Evolutionary conservation across 2,329 filamentous ascomycete genomes (phyloP).

Genomic region (Aspergillus candidus): DNA sequence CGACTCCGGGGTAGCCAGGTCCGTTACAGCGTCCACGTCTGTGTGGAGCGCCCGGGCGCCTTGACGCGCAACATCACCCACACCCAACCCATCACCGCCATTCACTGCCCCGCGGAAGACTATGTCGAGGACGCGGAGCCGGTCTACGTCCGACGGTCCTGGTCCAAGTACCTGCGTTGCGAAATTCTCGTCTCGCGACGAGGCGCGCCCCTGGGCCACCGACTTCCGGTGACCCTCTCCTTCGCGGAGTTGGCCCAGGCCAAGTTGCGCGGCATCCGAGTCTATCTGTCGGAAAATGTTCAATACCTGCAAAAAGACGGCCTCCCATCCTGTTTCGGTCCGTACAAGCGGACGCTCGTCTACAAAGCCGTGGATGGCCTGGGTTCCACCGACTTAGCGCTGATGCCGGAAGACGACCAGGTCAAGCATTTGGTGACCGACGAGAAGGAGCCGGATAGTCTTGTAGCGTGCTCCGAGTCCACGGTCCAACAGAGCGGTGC

Average conservation of each 20-base stretch:
- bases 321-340: conserved; percentile 6
- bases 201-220: conserved; percentile 9
- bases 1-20: conserved; percentile 9
- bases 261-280: conserved; percentile 7
- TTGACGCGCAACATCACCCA: conserved; percentile 2
- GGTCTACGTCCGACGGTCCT: conserved; percentile 6
- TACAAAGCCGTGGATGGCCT: conserved; percentile 5
- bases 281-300: conserved; percentile 11
- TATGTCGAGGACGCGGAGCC: conserved; percentile 11
- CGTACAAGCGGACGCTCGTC: conserved; percentile 8
- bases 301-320: conserved; percentile 10
- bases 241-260: conserved; percentile 6
- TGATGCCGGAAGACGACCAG: not conserved
- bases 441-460: too few species aligned
- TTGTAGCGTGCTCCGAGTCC: not conserved
- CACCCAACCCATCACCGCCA: conserved; percentile 5
- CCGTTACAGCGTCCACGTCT: conserved; percentile 9
- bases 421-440: too few species aligned
- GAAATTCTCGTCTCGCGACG: conserved; percentile 7
- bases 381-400: not conserved
- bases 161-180: conserved; percentile 5
- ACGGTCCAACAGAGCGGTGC: not conserved
- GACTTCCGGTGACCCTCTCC: conserved; percentile 6
- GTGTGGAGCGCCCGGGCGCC: conserved; percentile 4
- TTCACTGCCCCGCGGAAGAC: conserved; percentile 11